Base-by-base conservation (phyloP, 2,329 filamentous ascomycete species). In the Aciculosporium take region DNA sequence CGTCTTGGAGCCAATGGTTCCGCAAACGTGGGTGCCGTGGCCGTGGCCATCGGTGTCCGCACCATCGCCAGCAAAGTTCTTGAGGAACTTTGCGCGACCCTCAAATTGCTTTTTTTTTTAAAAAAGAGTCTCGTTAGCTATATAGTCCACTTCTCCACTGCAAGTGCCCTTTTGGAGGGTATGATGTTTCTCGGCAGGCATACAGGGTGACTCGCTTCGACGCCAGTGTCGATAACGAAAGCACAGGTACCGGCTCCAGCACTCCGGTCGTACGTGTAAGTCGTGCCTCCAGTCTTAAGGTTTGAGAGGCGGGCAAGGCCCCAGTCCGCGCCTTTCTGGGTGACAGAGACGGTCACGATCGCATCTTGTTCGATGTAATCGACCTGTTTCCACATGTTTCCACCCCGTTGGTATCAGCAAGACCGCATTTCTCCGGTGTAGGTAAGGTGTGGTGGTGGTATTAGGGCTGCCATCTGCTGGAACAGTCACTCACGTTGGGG, bases 341-440 rank as follows among this genome's bases (percentile, higher is more conserved):
- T 54, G n/a, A 39, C 63, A 55, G 37, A 57, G 45, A 84, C 83
- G 66, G 83, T 55, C 35, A 67, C 51, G 25, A 56, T 46, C 34
- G 52, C 55, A 45, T 69, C 63, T 42, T 62, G 58, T 53, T 67
- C 63, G 27, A 67, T 55, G 47, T 57, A 65, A 13, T 60, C 58
- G 30, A 45, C 49, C 50, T 53, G 29, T 25, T 17, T 20, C n/a
- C n/a, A n/a, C n/a, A n/a, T n/a, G n/a, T n/a, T n/a, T n/a, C n/a
- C n/a, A n/a, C n/a, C 5, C 2, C n/a, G 15, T 15, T 23, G 20
- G 9, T 10, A 13, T 31, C 30, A 40, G 29, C 27, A 28, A 29
- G 10, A 39, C 18, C 25, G 23, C 12, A 28, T 13, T 13, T 28
- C 27, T n/a, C n/a, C n/a, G n/a, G n/a, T n/a, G n/a, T n/a, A n/a